phyloP scores from a whole-genome alignment of 2,329 filamentous ascomycete genomes.

The Aspergillus sp. region DNA sequence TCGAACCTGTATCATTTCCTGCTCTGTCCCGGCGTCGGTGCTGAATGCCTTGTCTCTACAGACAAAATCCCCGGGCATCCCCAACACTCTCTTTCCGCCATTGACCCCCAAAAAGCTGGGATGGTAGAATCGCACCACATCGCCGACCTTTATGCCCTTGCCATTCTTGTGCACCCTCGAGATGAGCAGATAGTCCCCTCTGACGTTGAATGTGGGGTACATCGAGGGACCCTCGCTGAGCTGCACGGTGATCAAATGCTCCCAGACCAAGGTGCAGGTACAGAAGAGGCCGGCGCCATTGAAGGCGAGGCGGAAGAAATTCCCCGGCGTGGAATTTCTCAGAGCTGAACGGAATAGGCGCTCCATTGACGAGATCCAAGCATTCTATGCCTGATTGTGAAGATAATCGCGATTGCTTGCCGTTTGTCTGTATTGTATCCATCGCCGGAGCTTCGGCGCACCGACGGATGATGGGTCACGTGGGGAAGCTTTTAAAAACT shows the following conservation, averaged over 20 bases:
- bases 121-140: slow-evolving; percentile 74
- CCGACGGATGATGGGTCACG: slow-evolving; percentile 7
- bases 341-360: slow-evolving; percentile 24
- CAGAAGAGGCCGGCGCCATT: slow-evolving; percentile 31
- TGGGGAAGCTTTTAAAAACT: slow-evolving; percentile 11
- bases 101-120: slow-evolving; percentile 59
- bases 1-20: slow-evolving; percentile 48
- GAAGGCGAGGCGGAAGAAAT: slow-evolving; percentile 22
- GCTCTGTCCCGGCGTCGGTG: slow-evolving; percentile 23
- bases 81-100: slow-evolving; percentile 75
- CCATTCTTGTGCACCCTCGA: slow-evolving; percentile 66
- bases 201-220: slow-evolving; percentile 73
- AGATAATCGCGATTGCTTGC: not conserved
- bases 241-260: slow-evolving; percentile 60
- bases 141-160: slow-evolving; percentile 66
- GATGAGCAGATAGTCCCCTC: slow-evolving; percentile 65
- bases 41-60: slow-evolving; percentile 37
- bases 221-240: slow-evolving; percentile 72
- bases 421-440: not conserved
- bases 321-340: slow-evolving; percentile 14
- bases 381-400: slow-evolving; percentile 1
- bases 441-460: slow-evolving; percentile 4
- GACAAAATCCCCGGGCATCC: slow-evolving; percentile 61
- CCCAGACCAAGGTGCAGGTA: slow-evolving; percentile 34
- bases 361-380: slow-evolving; percentile 17